Conservation (phyloP, 1,139 yeast genomes). For the Magnusiomyces magnusii region DNA sequence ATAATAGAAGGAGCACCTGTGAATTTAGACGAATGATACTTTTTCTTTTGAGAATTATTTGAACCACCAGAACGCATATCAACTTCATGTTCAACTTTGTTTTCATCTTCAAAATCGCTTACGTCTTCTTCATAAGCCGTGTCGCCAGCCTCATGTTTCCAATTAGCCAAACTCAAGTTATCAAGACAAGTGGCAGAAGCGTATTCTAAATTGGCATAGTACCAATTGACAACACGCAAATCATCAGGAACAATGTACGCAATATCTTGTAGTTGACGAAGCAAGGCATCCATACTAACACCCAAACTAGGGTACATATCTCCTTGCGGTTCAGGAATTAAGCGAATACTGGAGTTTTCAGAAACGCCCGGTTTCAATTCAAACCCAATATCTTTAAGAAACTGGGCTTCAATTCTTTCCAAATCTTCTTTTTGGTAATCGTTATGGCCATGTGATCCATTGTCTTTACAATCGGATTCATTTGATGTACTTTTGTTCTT, state of each 20-base stretch:
- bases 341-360: slow-evolving; percentile 23
- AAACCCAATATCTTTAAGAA: slow-evolving; percentile 30
- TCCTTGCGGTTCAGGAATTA: slow-evolving; percentile 35
- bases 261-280: slow-evolving; percentile 29
- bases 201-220: slow-evolving; percentile 38
- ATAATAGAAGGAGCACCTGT: slow-evolving; percentile 37
- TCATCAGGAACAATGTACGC: slow-evolving; percentile 34
- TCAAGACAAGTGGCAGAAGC: slow-evolving; percentile 34
- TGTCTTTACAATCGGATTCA: background rate
- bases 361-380: slow-evolving; percentile 21
- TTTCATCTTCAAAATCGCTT: background rate
- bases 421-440: slow-evolving; percentile 27
- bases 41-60: background rate
- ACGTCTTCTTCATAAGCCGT: background rate
- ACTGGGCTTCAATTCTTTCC: slow-evolving; percentile 26
- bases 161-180: slow-evolving; percentile 34
- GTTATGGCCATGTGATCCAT: slow-evolving; percentile 7
- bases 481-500: background rate
- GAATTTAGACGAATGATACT: slow-evolving; percentile 37
- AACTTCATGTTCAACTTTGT: background rate
- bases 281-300: slow-evolving; percentile 32
- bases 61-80: background rate
- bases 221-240: slow-evolving; percentile 36
- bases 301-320: slow-evolving; percentile 35
- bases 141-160: slow-evolving; percentile 27